A percentile compares a stretch with the other conserved stretches of the same genome.
These are phyloP conservation scores for Metschnikowia proteae DNA, from an alignment of 805 yeast species.

Conservation along the genomic window DNA sequence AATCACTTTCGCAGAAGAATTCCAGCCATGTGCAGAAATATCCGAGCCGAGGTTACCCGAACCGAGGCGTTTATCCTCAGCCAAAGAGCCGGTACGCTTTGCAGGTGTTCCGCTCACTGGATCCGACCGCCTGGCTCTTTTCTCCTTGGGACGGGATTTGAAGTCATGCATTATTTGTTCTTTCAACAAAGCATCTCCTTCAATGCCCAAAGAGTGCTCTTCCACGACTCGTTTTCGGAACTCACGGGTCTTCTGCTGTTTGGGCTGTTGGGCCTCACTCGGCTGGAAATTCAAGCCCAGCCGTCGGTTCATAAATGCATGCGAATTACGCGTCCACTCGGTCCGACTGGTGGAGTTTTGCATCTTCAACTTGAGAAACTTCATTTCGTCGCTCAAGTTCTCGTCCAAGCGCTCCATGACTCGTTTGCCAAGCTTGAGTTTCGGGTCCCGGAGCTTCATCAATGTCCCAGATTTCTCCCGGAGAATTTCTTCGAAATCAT, in stretches of 20 bases:
- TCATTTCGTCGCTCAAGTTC: constrained; percentile 15
- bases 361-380: constrained; percentile 24
- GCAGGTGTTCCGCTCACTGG: too few relatives aligned
- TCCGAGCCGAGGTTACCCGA: too few relatives aligned
- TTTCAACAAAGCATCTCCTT: constrained; percentile 11
- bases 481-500: constrained; percentile 11
- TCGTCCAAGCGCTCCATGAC: constrained; percentile 16
- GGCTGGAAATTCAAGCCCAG: constrained; percentile 2
- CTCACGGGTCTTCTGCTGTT: not conserved
- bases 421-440: constrained; percentile 13
- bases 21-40: too few relatives aligned
- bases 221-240: not conserved
- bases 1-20: not conserved
- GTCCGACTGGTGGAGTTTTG: constrained; percentile 25
- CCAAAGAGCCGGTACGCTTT: too few relatives aligned
- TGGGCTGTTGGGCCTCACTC: not conserved
- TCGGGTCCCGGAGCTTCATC: constrained; percentile 10
- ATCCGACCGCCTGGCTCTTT: too few relatives aligned
- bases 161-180: constrained; percentile 2
- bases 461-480: constrained; percentile 9
- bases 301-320: constrained; percentile 14
- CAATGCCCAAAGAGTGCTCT: constrained; percentile 6
- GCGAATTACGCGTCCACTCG: constrained; percentile 24
- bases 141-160: not conserved
- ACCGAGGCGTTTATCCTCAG: too few relatives aligned